Evolutionary conservation across 2,329 filamentous ascomycete genomes (phyloP), one percentile per base, ranked within the genome.

Genomic region (Fusarium domesticum): DNA sequence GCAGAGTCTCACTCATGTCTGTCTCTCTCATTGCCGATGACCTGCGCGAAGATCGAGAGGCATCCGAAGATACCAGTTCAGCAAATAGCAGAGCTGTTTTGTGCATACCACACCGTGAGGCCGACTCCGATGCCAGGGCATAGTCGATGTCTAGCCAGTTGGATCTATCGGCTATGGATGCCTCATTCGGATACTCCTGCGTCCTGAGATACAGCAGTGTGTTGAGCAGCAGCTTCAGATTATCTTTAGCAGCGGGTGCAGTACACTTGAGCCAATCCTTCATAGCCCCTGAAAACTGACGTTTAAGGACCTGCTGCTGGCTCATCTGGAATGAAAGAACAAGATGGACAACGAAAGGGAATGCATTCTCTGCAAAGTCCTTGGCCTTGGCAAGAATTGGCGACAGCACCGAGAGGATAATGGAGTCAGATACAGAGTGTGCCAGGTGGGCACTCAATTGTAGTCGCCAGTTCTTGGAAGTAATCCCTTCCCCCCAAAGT

Each of bases 81-180:
- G 85, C 79, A 56, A 97, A 87, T 6, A 96, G 69, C 1, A 98
- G 72, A 4, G 92, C 89, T 5, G 87, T 87, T 62, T 93, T 93
- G 63, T 86, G 85, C 84, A 97, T 89, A 14, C 85, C 83, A 61
- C 92, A 96, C 45, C 73, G 72, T 10, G 81, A 79, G 6, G 91
- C 91, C 30, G 89, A 87, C 18, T 76, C 70, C 2, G 90, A 83
- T 18, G 85, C 85, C 47, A 78, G 69, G 3, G 81, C 65, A 53
- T 85, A 86, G 62, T 97, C 86, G 18, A 97, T 71, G 18, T 95
- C 86, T 15, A 99, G 76, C 95, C 95, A 98, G 39, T 80, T 75
- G 38, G 84, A 74, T 44, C 93, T 81, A 55, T 96, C 88, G 6
- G 84, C 84, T 53, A 87, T 85, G 0, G 89, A 95, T 0, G 72